These are phyloP conservation scores for Exophiala alcalophila DNA, from an alignment of 2,329 filamentous ascomycete genomes.

Conservation along the genomic window DNA sequence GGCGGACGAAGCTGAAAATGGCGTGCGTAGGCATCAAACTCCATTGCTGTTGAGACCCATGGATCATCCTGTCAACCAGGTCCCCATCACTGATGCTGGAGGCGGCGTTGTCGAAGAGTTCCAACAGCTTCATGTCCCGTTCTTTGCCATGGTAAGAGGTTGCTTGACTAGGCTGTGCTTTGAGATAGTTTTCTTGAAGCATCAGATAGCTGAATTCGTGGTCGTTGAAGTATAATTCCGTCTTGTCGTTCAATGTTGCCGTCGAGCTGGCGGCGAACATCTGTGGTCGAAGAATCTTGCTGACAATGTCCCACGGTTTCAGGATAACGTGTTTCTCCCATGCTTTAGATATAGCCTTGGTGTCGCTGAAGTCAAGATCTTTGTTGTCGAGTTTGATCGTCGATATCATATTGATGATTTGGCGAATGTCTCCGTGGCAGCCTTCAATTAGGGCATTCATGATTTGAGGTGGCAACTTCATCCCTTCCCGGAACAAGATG, in stretches of 20 bases:
- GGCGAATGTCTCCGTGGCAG: constrained; percentile 90
- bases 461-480: constrained; percentile 79
- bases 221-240: constrained; percentile 98
- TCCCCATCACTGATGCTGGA: constrained; percentile 97
- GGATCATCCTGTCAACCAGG: constrained; percentile 95
- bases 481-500: constrained; percentile 84
- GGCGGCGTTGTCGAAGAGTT: constrained; percentile 81
- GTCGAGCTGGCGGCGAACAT: constrained; percentile 83
- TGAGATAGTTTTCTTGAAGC: constrained; percentile 97
- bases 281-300: constrained; percentile 83
- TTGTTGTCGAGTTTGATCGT: constrained; percentile 85
- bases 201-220: constrained; percentile 97
- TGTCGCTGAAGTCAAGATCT: constrained; percentile 68
- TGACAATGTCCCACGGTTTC: constrained; percentile 97
- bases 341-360: constrained; percentile 91
- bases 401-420: constrained; percentile 98
- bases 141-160: constrained; percentile 64
- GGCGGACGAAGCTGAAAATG: constrained; percentile 89
- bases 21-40: constrained; percentile 96
- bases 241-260: constrained; percentile 91
- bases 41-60: constrained; percentile 97
- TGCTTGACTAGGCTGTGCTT: constrained; percentile 69
- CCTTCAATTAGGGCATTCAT: constrained; percentile 94
- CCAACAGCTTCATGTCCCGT: constrained; percentile 74
- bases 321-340: constrained; percentile 98